Percentiles rank a stretch among this genome's conserved stretches.
phyloP scores from a whole-genome alignment of 2,329 filamentous ascomycete species.

The Whalleya microplaca region DNA sequence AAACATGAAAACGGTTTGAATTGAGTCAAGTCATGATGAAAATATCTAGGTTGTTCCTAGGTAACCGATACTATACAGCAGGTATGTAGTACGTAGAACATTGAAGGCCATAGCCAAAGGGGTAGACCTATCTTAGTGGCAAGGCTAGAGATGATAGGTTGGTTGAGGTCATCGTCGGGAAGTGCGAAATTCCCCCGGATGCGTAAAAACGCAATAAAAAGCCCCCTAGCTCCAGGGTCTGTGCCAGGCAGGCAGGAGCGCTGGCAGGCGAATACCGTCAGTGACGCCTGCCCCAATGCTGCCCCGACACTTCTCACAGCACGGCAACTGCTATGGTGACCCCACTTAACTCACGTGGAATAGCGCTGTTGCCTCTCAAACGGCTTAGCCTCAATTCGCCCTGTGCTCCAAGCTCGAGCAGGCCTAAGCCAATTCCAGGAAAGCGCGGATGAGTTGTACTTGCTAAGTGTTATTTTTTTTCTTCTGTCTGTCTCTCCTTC shows the following conservation, averaged over 20 bases:
- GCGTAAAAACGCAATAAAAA: no score
- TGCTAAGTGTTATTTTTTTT: slow-evolving; percentile 32
- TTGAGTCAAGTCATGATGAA: neutral
- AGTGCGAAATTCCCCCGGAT: slow-evolving; percentile 20
- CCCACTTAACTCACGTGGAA: slow-evolving; percentile 8
- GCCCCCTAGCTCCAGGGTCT: no score
- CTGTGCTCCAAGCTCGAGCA: neutral
- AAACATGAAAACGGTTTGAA: neutral
- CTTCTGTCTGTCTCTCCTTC: slow-evolving; percentile 7
- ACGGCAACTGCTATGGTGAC: slow-evolving; percentile 1
- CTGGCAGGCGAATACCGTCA: no score
- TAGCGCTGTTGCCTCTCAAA: slow-evolving; percentile 18
- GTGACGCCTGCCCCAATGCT: no score
- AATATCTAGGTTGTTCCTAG: neutral
- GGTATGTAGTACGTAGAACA: no score
- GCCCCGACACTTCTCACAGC: neutral
- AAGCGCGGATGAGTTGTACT: slow-evolving; percentile 16
- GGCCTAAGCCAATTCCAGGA: slow-evolving; percentile 20
- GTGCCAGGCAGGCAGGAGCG: no score
- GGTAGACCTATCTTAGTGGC: no score
- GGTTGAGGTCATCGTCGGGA: slow-evolving; percentile 19
- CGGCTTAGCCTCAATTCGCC: slow-evolving; percentile 17
- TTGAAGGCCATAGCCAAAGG: no score
- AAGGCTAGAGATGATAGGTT: no score
- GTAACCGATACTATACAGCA: no score